phyloP scores from a whole-genome alignment of 352 stramenopile species.

The Aphanomyces cochlioides region DNA sequence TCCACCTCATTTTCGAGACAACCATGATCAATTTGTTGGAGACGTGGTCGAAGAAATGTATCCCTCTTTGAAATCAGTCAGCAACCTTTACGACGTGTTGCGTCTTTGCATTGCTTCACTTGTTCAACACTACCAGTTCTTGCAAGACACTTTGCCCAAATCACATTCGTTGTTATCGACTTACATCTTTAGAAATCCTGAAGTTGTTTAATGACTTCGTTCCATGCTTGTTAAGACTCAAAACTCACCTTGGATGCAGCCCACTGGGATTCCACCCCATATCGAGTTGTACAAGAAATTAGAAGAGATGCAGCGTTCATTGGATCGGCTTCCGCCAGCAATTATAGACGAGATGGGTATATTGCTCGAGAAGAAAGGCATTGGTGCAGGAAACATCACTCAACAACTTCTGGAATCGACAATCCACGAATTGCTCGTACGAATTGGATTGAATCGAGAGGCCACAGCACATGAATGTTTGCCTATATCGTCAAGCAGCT shows the following conservation, averaged over 20 bases:
- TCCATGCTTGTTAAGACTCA: background rate
- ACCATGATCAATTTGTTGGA: no score
- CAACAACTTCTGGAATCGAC: background rate
- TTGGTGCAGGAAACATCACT: background rate
- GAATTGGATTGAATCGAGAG: background rate
- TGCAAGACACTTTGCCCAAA: background rate
- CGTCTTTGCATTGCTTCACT: background rate
- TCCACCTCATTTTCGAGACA: slow-evolving; percentile 18
- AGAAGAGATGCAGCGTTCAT: no score
- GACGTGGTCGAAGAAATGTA: background rate
- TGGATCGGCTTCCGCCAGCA: no score
- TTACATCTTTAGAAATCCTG: background rate
- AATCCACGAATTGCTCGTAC: background rate
- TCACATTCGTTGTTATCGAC: background rate
- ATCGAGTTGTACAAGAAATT: no score
- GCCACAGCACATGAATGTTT: background rate
- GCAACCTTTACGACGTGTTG: background rate
- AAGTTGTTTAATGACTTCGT: background rate
- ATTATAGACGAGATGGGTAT: no score
- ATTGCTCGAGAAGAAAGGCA: no score
- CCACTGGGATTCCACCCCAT: no score
- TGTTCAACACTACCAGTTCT: background rate
- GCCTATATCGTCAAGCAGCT: background rate
- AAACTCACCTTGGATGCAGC: no score
- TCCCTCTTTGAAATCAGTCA: background rate